These are phyloP conservation scores for Lecanosticta acicola DNA, from an alignment of 2,329 filamentous ascomycete species.

Conservation along the genomic window DNA sequence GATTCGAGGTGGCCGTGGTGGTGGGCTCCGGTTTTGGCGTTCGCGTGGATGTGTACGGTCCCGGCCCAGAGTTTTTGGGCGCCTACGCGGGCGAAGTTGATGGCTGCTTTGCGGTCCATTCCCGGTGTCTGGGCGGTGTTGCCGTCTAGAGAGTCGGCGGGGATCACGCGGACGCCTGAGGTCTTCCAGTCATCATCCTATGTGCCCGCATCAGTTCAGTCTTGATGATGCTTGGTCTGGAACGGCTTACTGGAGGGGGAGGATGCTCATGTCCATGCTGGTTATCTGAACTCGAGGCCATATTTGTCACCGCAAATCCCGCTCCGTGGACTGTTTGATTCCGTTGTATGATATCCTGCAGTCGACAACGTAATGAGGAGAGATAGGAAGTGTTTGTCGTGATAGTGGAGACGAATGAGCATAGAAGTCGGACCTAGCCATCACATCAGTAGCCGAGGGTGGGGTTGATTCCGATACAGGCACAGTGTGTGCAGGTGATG, in stretches of 20 bases:
- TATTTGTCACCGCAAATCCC: too few relatives aligned
- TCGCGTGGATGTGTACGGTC: slow-evolving; percentile 40
- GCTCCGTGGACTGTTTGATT: too few relatives aligned
- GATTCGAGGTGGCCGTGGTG: slow-evolving; percentile 44
- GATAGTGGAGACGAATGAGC: slow-evolving; percentile 5
- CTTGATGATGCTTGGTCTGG: neutral
- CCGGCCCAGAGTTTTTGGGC: slow-evolving; percentile 45
- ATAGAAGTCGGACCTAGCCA: neutral
- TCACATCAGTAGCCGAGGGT: too few relatives aligned
- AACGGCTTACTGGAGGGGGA: slow-evolving; percentile 15
- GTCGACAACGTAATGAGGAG: too few relatives aligned
- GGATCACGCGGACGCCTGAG: slow-evolving; percentile 41
- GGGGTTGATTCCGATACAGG: too few relatives aligned
- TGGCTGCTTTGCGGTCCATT: slow-evolving; percentile 42
- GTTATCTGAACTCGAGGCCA: slow-evolving; percentile 5
- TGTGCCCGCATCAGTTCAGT: neutral
- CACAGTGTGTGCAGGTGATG: neutral
- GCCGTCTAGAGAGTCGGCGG: slow-evolving; percentile 36
- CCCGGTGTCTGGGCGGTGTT: slow-evolving; percentile 42
- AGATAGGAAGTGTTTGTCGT: neutral
- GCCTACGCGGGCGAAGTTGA: slow-evolving; percentile 41
- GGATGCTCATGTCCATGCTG: slow-evolving; percentile 13
- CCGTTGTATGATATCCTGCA: too few relatives aligned
- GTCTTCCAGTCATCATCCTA: slow-evolving; percentile 36
- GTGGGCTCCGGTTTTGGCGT: slow-evolving; percentile 44